Percentiles rank a stretch among this genome's conserved stretches.
Evolutionary conservation across 441 rosid genomes (phyloP).

Genomic region (Euphorbia corollata): DNA sequence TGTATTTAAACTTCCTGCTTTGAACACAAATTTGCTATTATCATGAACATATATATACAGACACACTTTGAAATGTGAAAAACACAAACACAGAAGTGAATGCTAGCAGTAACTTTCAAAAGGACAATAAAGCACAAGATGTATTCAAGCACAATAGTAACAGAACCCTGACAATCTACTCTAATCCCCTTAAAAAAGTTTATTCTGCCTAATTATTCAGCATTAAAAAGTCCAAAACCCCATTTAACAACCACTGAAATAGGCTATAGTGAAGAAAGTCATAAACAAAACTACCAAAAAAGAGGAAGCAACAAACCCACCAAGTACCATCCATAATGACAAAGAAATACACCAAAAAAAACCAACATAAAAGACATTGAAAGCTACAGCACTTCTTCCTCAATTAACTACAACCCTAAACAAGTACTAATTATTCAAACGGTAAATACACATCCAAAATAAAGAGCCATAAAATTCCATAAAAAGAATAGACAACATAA

Average conservation of each 20-base stretch:
- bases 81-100: neutral
- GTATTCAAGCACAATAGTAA: neutral
- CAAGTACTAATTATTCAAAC: too few species aligned
- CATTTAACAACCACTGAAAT: neutral
- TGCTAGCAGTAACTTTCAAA: slow-evolving; percentile 7
- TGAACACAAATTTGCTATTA: neutral
- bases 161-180: neutral
- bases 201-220: neutral
- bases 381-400: slow-evolving; percentile 5
- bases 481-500: neutral
- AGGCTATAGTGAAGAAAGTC: neutral
- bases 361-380: neutral
- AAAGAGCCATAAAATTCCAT: neutral
- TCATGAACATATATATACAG: neutral
- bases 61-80: neutral
- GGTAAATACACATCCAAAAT: neutral
- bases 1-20: neutral
- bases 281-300: neutral
- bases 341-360: neutral
- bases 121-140: neutral
- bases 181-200: neutral
- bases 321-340: slow-evolving; percentile 6
- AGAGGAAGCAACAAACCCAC: slow-evolving; percentile 3
- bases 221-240: slow-evolving; percentile 14
- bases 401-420: neutral